These are phyloP conservation scores for Piper longum DNA, from an alignment of 164 flowering plant genomes.

Conservation along the genomic window DNA sequence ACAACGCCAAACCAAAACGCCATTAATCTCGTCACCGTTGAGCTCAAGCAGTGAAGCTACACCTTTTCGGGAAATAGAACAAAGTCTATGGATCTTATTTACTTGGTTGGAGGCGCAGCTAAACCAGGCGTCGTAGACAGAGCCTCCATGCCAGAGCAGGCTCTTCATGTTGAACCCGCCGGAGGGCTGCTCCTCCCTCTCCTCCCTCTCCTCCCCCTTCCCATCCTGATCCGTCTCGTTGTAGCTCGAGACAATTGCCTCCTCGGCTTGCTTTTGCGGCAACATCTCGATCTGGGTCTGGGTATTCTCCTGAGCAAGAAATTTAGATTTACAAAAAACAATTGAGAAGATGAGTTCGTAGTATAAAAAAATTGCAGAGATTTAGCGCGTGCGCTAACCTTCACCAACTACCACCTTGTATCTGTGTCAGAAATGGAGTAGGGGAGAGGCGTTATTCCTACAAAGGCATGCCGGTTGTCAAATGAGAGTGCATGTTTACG, in stretches of 20 bases:
- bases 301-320: too few relatives aligned
- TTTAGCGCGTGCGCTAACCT: too few relatives aligned
- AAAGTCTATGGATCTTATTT: not conserved
- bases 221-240: conserved; percentile 34
- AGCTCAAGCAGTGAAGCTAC: too few relatives aligned
- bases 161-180: conserved; percentile 28
- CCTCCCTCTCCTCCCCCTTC: conserved; percentile 18
- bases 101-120: conserved; percentile 65
- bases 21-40: too few relatives aligned
- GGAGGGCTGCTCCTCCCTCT: conserved; percentile 20
- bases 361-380: too few relatives aligned
- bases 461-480: too few relatives aligned
- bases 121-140: conserved; percentile 37
- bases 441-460: not conserved
- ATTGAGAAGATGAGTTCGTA: too few relatives aligned
- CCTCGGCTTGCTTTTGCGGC: conserved; percentile 71
- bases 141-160: conserved; percentile 85
- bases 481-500: not conserved
- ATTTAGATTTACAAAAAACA: too few relatives aligned
- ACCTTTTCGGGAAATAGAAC: too few relatives aligned
- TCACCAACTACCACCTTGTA: too few relatives aligned
- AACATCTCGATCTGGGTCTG: conserved; percentile 18
- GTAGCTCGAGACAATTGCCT: conserved; percentile 56
- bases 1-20: not conserved
- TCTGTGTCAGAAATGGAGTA: not conserved